Conservation (phyloP, 495 filamentous ascomycete genomes). For the Viridothelium virens region DNA sequence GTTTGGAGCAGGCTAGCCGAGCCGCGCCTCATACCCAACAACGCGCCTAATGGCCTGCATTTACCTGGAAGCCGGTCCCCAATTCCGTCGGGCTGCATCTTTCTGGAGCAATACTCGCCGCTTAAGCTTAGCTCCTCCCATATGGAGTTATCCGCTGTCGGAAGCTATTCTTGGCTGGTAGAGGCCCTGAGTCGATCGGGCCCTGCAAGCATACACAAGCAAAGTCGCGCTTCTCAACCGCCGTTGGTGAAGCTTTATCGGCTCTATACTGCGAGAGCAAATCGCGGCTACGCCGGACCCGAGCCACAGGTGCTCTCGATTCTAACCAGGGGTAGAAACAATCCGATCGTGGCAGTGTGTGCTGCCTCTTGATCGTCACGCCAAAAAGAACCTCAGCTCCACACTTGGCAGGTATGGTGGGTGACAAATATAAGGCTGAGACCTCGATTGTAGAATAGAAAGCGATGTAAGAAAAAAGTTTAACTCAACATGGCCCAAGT, state of each 20-base stretch:
- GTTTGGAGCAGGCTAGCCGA: neutral
- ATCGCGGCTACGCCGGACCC: constrained; percentile 7
- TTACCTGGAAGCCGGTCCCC: neutral
- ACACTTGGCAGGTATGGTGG: neutral
- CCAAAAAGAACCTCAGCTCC: neutral
- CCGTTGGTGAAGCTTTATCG: constrained; percentile 10
- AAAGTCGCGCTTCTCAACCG: neutral
- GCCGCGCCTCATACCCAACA: constrained; percentile 1
- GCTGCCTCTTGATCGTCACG: neutral
- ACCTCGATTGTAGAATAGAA: neutral
- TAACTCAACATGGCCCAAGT: neutral
- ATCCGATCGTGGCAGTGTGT: constrained; percentile 8
- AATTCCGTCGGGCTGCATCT: neutral
- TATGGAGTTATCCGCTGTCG: constrained; percentile 9
- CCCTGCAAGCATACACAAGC: neutral
- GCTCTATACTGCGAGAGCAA: neutral
- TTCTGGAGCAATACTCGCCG: neutral
- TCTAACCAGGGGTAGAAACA: constrained; percentile 9
- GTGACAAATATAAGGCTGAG: constrained; percentile 3
- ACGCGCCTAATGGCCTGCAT: neutral
- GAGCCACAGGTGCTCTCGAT: constrained; percentile 4
- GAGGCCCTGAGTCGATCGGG: constrained; percentile 4
- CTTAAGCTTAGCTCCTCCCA: constrained; percentile 2
- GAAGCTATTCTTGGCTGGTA: constrained; percentile 9
- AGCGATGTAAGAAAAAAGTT: neutral